Evolutionary conservation across 495 filamentous ascomycete genomes (phyloP).

Genomic region (Aspergillus mulundensis): DNA sequence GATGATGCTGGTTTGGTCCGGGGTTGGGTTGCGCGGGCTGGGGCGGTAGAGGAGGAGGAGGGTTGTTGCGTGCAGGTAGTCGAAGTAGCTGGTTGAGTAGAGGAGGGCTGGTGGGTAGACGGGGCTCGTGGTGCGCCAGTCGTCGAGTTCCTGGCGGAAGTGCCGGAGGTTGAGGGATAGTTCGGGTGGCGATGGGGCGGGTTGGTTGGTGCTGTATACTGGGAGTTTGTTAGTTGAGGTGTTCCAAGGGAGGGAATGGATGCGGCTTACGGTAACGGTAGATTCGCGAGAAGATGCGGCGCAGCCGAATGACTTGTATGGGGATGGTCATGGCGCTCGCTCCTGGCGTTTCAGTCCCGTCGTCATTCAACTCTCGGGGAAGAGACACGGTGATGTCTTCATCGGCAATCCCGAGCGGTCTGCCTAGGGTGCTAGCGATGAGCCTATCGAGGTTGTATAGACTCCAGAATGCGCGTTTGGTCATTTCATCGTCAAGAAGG

Average conservation of each 20-base stretch:
- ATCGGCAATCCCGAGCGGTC: slow-evolving; percentile 47
- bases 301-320: slow-evolving; percentile 44
- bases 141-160: slow-evolving; percentile 47
- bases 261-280: slow-evolving; percentile 45
- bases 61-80: slow-evolving; percentile 51
- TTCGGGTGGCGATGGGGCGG: slow-evolving; percentile 33
- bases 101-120: slow-evolving; percentile 40
- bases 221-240: slow-evolving; percentile 2
- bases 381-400: slow-evolving; percentile 46
- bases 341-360: slow-evolving; percentile 39
- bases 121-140: slow-evolving; percentile 39
- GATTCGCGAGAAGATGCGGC: slow-evolving; percentile 46
- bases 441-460: slow-evolving; percentile 50
- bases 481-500: slow-evolving; percentile 42
- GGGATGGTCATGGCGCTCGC: slow-evolving; percentile 46
- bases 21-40: slow-evolving; percentile 44
- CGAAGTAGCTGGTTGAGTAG: slow-evolving; percentile 47
- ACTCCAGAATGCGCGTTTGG: slow-evolving; percentile 51
- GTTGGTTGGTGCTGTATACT: slow-evolving; percentile 43
- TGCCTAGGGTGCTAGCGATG: slow-evolving; percentile 46
- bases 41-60: slow-evolving; percentile 50
- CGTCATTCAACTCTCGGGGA: slow-evolving; percentile 43
- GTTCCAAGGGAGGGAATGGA: not conserved
- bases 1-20: slow-evolving; percentile 40
- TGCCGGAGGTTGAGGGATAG: slow-evolving; percentile 31